A percentile compares a stretch with the other conserved stretches of the same genome.
These are phyloP conservation scores for Pseudogymnoascus sp. DNA, from an alignment of 2,329 filamentous ascomycete species.

Conservation along the genomic window DNA sequence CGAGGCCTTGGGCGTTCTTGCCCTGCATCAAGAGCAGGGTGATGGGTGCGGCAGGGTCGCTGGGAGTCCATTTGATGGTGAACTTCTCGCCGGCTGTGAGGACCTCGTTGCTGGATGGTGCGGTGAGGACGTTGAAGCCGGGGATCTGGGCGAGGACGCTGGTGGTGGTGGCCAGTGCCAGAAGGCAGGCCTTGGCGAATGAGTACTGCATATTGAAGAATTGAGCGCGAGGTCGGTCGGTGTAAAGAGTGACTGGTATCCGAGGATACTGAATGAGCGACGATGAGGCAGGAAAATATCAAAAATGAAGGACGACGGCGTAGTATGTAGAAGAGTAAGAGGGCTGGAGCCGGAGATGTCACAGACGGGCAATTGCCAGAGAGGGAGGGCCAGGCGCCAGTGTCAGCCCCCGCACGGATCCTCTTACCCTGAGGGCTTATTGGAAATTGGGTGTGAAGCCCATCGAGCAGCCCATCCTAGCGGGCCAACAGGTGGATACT, in stretches of 20 bases:
- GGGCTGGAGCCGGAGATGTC: background rate
- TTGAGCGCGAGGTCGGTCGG: background rate
- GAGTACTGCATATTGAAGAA: slow-evolving; percentile 6
- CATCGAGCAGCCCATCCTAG: background rate
- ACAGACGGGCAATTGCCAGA: background rate
- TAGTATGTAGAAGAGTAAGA: background rate
- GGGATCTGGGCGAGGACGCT: slow-evolving; percentile 45
- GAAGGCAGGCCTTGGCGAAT: slow-evolving; percentile 7
- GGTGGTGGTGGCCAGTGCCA: slow-evolving; percentile 35
- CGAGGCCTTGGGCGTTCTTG: slow-evolving; percentile 35
- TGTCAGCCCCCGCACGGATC: background rate
- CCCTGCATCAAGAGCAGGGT: slow-evolving; percentile 42
- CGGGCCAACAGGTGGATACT: background rate
- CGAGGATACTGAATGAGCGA: slow-evolving; percentile 8
- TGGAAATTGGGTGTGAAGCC: background rate
- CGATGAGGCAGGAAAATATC: background rate
- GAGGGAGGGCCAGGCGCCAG: background rate
- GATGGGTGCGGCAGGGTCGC: slow-evolving; percentile 38
- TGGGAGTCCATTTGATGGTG: slow-evolving; percentile 42
- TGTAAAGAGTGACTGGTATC: slow-evolving; percentile 9
- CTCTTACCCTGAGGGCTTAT: background rate
- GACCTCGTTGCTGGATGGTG: slow-evolving; percentile 36
- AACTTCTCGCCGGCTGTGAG: slow-evolving; percentile 42
- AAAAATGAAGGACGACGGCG: background rate
- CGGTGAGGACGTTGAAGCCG: slow-evolving; percentile 48